Evolutionary conservation across 176 grass and related monocot genomes (phyloP), one percentile per base, ranked within the genome.

Genomic region (Olyra latifolia): DNA sequence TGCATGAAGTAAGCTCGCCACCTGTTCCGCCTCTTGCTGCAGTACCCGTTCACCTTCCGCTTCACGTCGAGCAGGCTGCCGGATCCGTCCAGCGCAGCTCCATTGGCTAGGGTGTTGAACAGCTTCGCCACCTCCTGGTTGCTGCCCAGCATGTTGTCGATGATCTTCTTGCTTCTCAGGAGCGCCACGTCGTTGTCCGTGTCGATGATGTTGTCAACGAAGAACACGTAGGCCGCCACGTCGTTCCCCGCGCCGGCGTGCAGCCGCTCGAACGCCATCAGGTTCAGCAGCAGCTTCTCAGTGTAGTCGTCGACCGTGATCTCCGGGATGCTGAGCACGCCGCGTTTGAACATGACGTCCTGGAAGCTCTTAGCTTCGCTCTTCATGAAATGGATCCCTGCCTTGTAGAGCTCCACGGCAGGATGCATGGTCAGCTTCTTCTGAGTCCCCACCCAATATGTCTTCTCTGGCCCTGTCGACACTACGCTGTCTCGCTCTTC

Each of bases 151-250:
- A 7, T 0, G 0, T 49, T 77, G 1, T 35, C 10, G 7, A 91
- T 50, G n/a, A 91, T 48, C 19, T 47, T 65, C 7, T 80, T 80
- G 2, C 72, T 61, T 22, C 56, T 79, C 28, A 91, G 83, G 19
- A 97, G 55, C 20, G 30, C 74, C 15, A 93, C 88, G 19, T 93
- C 93, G 66, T 72, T 79, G 30, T 57, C 77, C 0, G 90, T 85
- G 35, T 90, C n/a, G 54, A 89, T 91, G 30, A 93, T 86, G 13
- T 84, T 71, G 61, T 91, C 93, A 90, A 97, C 84, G 77, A 97
- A 97, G 42, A 68, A 50, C 2, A 91, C 71, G 10, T 89, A 97
- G 1, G 68, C 69, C 0, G 80, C 82, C 25, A 93, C 72, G 6
- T 91, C 80, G n/a, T 68, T 83, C 3, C 80, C 86, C 0, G 83